Conservation (phyloP, 2,329 filamentous ascomycete species). For the Talaromyces sp. region DNA sequence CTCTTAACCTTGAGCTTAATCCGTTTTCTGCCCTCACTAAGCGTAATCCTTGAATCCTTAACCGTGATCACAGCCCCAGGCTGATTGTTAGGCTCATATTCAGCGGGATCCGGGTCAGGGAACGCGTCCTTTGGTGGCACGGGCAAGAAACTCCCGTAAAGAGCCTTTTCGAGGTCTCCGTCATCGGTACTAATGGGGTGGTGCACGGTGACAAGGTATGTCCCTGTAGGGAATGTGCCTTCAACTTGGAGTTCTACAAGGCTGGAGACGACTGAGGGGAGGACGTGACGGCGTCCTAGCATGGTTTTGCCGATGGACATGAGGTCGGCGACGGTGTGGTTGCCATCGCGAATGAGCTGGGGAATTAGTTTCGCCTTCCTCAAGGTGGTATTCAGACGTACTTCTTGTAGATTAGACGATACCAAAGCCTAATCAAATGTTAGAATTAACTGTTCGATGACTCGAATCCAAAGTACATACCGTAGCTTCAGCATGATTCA, state of each 20-base stretch:
- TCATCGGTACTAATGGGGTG: conserved; percentile 82
- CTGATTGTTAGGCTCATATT: conserved; percentile 63
- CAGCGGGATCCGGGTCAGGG: conserved; percentile 59
- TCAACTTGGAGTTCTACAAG: conserved; percentile 87
- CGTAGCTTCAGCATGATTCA: conserved; percentile 87
- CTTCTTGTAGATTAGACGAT: conserved; percentile 83
- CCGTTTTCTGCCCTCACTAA: conserved; percentile 72
- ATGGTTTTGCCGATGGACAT: conserved; percentile 89
- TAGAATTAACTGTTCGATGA: neutral
- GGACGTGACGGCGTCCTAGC: conserved; percentile 87
- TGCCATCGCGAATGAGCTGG: conserved; percentile 89
- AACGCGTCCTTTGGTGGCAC: conserved; percentile 68
- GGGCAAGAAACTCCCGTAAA: conserved; percentile 89
- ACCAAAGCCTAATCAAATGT: conserved; percentile 50
- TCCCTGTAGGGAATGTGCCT: conserved; percentile 85
- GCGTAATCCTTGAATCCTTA: conserved; percentile 58
- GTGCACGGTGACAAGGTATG: conserved; percentile 91
- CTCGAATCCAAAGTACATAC: conserved; percentile 43
- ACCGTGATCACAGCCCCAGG: conserved; percentile 76
- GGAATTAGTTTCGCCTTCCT: neutral
- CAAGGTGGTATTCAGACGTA: conserved; percentile 32
- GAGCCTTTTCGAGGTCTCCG: conserved; percentile 76
- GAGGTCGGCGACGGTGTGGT: conserved; percentile 85
- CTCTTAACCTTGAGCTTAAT: conserved; percentile 75
- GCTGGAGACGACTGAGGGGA: conserved; percentile 73